Evolutionary conservation across 208 protist species (phyloP).

Genomic region (Leishmania turanica): DNA sequence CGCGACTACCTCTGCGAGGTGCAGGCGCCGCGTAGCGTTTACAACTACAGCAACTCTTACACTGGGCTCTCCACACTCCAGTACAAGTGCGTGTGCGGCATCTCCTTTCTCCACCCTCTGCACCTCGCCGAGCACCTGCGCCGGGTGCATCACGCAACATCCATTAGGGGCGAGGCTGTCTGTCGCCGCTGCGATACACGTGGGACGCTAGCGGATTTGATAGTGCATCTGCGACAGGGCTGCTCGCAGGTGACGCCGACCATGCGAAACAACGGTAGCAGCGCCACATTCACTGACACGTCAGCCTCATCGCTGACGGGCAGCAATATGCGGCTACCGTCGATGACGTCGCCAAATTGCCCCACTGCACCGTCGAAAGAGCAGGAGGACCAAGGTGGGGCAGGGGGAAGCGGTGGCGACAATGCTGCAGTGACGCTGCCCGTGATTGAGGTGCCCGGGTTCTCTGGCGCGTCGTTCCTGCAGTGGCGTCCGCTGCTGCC

Average conservation of each 20-base stretch:
- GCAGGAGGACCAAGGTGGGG: conserved; percentile 3
- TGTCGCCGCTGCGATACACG: conserved; percentile 49
- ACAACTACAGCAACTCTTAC: conserved; percentile 41
- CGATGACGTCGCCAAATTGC: neutral
- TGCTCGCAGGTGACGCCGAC: conserved; percentile 12
- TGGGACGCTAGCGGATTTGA: conserved; percentile 42
- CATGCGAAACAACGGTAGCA: neutral
- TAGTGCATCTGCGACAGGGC: conserved; percentile 39
- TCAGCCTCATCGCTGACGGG: neutral
- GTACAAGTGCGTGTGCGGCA: conserved; percentile 71
- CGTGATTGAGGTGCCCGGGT: conserved; percentile 20
- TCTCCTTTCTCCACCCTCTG: conserved; percentile 54
- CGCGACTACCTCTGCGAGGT: conserved; percentile 57
- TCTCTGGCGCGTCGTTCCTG: conserved; percentile 26
- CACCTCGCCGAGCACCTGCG: conserved; percentile 67
- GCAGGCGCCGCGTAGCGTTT: conserved; percentile 24
- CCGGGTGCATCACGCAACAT: conserved; percentile 43
- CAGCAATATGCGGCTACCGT: neutral
- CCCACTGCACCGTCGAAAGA: neutral
- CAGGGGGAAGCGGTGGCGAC: neutral
- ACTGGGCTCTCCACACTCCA: conserved; percentile 52
- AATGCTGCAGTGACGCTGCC: conserved; percentile 4
- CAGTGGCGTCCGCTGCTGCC: conserved; percentile 32
- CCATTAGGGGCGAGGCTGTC: conserved; percentile 37
- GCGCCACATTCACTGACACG: neutral